Percentiles rank a stretch among this genome's conserved stretches.
phyloP scores from a whole-genome alignment of 805 yeast genomes.

The Metschnikowia reukaufii region DNA sequence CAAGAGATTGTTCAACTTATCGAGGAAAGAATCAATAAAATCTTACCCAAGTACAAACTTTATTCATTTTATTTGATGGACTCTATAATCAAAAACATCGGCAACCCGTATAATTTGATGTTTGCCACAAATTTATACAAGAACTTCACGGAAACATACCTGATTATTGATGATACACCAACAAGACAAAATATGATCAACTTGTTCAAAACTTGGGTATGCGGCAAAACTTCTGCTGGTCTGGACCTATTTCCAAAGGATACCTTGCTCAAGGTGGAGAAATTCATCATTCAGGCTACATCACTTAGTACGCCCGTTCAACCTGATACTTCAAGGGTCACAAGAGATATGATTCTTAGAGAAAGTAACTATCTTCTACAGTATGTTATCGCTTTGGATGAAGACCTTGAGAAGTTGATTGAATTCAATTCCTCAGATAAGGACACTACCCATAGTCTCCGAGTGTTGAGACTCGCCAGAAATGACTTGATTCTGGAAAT shows the following conservation, averaged over 20 bases:
- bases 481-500: slow-evolving; percentile 31
- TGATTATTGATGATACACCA: slow-evolving; percentile 38
- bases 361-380: slow-evolving; percentile 39
- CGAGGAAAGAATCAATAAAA: slow-evolving; percentile 36
- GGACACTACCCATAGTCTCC: slow-evolving; percentile 10
- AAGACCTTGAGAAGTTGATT: slow-evolving; percentile 24
- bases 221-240: slow-evolving; percentile 36
- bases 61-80: slow-evolving; percentile 40
- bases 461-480: slow-evolving; percentile 22
- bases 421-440: slow-evolving; percentile 7
- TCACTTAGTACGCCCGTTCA: slow-evolving; percentile 21
- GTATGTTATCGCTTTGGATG: slow-evolving; percentile 32
- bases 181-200: slow-evolving; percentile 42
- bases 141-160: slow-evolving; percentile 39
- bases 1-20: slow-evolving; percentile 32
- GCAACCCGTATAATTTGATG: slow-evolving; percentile 43
- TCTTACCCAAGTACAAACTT: slow-evolving; percentile 38
- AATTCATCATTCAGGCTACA: slow-evolving; percentile 41
- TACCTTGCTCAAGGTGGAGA: slow-evolving; percentile 33
- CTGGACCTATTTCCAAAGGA: slow-evolving; percentile 33
- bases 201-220: slow-evolving; percentile 42
- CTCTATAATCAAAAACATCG: slow-evolving; percentile 43
- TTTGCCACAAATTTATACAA: slow-evolving; percentile 36
- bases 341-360: slow-evolving; percentile 34
- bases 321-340: slow-evolving; percentile 7